phyloP scores from a whole-genome alignment of 805 yeast species.

The Candida maris region DNA sequence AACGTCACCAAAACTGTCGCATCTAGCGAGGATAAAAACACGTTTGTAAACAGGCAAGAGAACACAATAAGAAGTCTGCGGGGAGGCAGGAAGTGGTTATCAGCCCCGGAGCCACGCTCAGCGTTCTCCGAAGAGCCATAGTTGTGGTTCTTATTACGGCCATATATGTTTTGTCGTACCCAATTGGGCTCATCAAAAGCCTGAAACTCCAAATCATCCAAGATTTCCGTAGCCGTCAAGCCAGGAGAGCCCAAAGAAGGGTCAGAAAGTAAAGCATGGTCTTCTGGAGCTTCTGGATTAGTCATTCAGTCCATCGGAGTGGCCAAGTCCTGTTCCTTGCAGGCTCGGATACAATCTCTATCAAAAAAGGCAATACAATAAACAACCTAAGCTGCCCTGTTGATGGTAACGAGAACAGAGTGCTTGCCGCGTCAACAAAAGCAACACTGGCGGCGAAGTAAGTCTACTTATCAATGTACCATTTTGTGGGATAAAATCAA shows the following conservation, averaged over 20 bases:
- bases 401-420: no score
- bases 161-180: neutral
- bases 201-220: neutral
- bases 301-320: neutral
- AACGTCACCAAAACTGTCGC: constrained; percentile 53
- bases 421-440: no score
- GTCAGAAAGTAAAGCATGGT: neutral
- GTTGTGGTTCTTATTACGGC: neutral
- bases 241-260: constrained; percentile 4
- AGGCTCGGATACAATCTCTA: no score
- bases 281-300: neutral
- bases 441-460: no score
- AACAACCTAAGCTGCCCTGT: no score
- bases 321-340: no score
- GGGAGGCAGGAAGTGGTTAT: neutral
- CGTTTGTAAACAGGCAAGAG: constrained; percentile 20
- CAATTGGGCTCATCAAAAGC: neutral
- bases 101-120: neutral
- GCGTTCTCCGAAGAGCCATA: neutral
- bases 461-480: no score
- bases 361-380: no score
- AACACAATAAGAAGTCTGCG: constrained; percentile 1
- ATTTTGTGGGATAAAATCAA: no score
- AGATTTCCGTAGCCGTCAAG: constrained; percentile 1
- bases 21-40: constrained; percentile 46